Base-by-base conservation (phyloP, 371 early-diverging fungal species). In the Mucor mucedo region DNA sequence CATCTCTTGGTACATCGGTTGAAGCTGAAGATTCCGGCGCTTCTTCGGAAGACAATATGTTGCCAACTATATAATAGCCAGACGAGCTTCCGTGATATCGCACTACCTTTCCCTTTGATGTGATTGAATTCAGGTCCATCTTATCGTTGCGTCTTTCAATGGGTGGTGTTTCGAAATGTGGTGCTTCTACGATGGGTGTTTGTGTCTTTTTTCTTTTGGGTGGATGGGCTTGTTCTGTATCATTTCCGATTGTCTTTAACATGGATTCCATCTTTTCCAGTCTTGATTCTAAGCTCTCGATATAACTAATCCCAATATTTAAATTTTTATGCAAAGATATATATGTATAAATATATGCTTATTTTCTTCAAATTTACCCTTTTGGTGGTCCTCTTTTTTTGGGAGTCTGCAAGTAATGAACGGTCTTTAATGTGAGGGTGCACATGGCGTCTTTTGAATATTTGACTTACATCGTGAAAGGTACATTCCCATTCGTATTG, bases 341-440 rank as follows among this genome's bases (percentile, higher is more conserved):
- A 21, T 1, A 21, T 21, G 21, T 21, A 21, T 21, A 21, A 21
- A 21, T 21, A 1, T 21, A 21, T 21, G 21, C 21, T 21, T 21
- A 29, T 32, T 40, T 55, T 7, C 13, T 16, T 16, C 2, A 4
- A 3, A 3, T 16, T 45, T 79, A 79, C 80, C 81, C 81, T 70
- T 80, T 80, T 14, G 78, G 81, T 7, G 82, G 82, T 28, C 82
- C 82, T 52, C 82, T 71, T 40, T 81, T 81, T 56, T 75, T 81
- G 4, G 76, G 66, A 60, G 68, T 69, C 72, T 80, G 53, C 21
- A 21, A 21, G 21, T 0, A 21, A 21, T 21, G 21, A 21, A 21
- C 21, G 21, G 21, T 21, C 1, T 21, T 21, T 21, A 21, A 21
- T 21, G 21, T 21, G 21, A 21, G 21, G 21, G 21, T 21, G 21